phyloP scores from a whole-genome alignment of 176 grass and related monocot species.

The sorghum (Sorghum bicolor) region DNA sequence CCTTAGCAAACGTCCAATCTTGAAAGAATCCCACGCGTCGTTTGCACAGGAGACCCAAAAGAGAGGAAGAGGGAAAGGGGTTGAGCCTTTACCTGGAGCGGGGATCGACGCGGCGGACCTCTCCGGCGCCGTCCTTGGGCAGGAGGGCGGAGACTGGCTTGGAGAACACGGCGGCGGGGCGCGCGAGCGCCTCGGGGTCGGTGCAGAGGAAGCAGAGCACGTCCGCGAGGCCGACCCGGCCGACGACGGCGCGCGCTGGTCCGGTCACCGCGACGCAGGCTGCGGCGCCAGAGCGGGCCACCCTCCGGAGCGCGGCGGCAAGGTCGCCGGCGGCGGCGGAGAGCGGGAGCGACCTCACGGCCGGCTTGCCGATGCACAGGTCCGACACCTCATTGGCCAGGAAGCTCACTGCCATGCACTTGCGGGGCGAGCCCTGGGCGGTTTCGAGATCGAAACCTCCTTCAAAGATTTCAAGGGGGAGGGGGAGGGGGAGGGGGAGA shows the following conservation, averaged over 20 bases:
- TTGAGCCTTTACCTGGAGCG: slow-evolving; percentile 39
- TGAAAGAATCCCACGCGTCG: slow-evolving; percentile 8
- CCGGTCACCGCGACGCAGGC: slow-evolving; percentile 29
- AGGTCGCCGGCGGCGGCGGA: slow-evolving; percentile 68
- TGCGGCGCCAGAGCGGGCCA: slow-evolving; percentile 25
- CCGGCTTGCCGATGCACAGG: slow-evolving; percentile 97
- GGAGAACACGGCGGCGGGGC: slow-evolving; percentile 38
- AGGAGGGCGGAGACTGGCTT: slow-evolving; percentile 54
- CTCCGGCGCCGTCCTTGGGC: slow-evolving; percentile 43
- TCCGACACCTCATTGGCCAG: slow-evolving; percentile 80
- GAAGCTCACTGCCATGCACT: slow-evolving; percentile 86
- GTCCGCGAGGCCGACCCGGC: slow-evolving; percentile 56
- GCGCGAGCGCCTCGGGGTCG: slow-evolving; percentile 34
- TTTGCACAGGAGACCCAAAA: background rate
- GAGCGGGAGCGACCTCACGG: slow-evolving; percentile 66
- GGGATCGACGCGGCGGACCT: slow-evolving; percentile 52
- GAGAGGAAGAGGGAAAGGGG: background rate
- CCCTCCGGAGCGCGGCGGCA: slow-evolving; percentile 51
- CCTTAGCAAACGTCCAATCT: slow-evolving; percentile 15
- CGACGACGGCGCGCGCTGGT: slow-evolving; percentile 28
- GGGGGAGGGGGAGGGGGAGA: background rate
- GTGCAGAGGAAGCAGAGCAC: slow-evolving; percentile 74
- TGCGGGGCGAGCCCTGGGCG: slow-evolving; percentile 37
- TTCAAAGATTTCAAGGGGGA: background rate
- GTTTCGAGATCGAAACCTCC: slow-evolving; percentile 55